A percentile compares a stretch with the other conserved stretches of the same genome.
These are phyloP conservation scores for Polygonum maritimum DNA, from an alignment of 148 eudicot species.

Conservation along the genomic window DNA sequence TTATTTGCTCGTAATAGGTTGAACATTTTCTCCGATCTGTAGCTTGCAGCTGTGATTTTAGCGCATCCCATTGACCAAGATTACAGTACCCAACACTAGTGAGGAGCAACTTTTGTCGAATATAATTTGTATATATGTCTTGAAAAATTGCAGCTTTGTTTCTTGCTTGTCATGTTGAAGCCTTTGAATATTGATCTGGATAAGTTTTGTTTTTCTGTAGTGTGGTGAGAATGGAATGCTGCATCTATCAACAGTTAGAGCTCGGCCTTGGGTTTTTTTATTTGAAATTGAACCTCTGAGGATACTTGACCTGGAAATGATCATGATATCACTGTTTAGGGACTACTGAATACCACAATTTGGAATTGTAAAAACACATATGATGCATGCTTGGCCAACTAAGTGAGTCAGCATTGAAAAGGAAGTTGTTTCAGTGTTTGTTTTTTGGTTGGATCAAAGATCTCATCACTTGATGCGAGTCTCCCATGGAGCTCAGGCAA, in stretches of 20 bases:
- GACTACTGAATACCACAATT: neutral
- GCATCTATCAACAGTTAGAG: neutral
- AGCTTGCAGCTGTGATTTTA: neutral
- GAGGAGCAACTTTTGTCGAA: neutral
- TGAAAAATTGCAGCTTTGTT: neutral
- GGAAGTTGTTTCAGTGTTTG: no score
- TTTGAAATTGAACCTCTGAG: conserved; percentile 65
- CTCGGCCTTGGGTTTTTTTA: neutral
- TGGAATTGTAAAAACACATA: neutral
- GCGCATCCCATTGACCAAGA: neutral
- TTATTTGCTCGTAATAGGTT: neutral
- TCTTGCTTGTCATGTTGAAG: neutral
- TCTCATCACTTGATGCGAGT: no score
- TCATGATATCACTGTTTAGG: neutral
- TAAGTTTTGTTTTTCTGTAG: neutral
- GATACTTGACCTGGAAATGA: conserved; percentile 44
- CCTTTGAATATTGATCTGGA: conserved; percentile 1
- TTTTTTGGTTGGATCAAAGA: no score
- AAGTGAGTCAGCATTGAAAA: no score
- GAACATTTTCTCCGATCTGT: neutral
- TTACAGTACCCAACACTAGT: neutral
- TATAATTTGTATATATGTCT: neutral
- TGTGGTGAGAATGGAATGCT: neutral
- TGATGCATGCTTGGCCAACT: no score
- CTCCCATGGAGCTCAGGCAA: neutral